A percentile compares a stretch with the other conserved stretches of the same genome.
phyloP scores from a whole-genome alignment of 352 stramenopile genomes.

The Thalassiosira hispida region DNA sequence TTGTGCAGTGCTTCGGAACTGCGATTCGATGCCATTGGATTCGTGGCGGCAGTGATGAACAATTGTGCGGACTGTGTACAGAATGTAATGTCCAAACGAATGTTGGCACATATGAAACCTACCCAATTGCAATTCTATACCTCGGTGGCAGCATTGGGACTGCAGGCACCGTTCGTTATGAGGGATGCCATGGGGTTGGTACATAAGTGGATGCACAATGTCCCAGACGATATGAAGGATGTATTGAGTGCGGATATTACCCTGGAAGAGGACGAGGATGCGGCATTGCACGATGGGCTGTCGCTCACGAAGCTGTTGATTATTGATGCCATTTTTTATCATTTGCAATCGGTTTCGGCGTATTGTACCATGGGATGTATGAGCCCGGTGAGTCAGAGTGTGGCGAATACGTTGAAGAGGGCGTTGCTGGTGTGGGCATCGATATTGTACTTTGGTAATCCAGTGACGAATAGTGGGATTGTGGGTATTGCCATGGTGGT shows the following conservation, averaged over 20 bases:
- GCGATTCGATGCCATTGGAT: conserved; percentile 90
- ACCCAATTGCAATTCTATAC: conserved; percentile 91
- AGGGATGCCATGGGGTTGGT: conserved; percentile 59
- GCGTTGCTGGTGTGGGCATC: conserved; percentile 90
- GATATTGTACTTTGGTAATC: conserved; percentile 90
- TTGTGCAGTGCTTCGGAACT: conserved; percentile 89
- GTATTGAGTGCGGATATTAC: conserved; percentile 65
- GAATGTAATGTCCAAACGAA: conserved; percentile 90
- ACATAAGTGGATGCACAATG: background rate
- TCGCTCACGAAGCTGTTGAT: conserved; percentile 74
- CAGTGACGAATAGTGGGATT: conserved; percentile 87
- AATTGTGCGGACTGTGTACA: conserved; percentile 93
- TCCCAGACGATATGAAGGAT: background rate
- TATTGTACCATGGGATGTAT: conserved; percentile 92
- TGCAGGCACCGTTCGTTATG: conserved; percentile 88
- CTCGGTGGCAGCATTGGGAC: conserved; percentile 86
- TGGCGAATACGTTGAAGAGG: conserved; percentile 91
- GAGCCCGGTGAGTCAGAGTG: conserved; percentile 90
- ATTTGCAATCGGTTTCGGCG: conserved; percentile 90
- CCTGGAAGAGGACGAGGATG: conserved; percentile 26
- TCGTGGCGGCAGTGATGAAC: conserved; percentile 88
- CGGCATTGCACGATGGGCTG: conserved; percentile 43
- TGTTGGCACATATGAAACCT: conserved; percentile 74
- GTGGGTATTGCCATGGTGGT: conserved; percentile 89
- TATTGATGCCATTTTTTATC: conserved; percentile 88